Evolutionary conservation across 768 basidiomycete genomes (phyloP), one percentile per base, ranked within the genome.

Genomic region (Pleurotus djamor): DNA sequence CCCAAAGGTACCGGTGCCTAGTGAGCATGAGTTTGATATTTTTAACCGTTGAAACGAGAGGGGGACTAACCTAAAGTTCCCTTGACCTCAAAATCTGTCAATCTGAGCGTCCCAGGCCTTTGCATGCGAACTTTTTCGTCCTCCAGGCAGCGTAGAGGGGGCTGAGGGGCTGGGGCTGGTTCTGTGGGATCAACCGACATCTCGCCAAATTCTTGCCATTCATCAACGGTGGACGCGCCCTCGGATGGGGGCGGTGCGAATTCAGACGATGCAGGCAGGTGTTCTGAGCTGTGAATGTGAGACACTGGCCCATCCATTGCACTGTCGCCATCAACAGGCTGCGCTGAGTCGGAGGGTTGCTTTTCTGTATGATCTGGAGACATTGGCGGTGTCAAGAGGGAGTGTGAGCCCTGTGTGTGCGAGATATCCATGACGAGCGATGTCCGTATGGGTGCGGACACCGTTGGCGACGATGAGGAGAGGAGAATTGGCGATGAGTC

Each of bases 1-100:
- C 50, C 87, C 97, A 74, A 99, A 99, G 0, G 97, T 99, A 2
- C 97, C 97, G 0, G 96, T 96, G 32, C 97, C 96, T 93, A 61
- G 45, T 60, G 21, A 51, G 51, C 50, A 9, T 61, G 36, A 59
- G 57, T 28, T 28, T 28, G 47, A n/a, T 35, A 60, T 33, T 52
- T 32, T 34, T 35, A 21, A 38, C 45, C 48, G 56, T 36, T 55
- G 52, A 36, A 41, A 38, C 56, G 57, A 12, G 2, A 34, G 41
- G n/a, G 57, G 32, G 17, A 71, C 81, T 56, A 65, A 91, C 91
- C 91, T 57, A 92, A 69, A 4, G 91, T 87, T 10, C 91, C 89
- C 66, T 86, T 83, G 56, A 92, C 87, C 70, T 93, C 89, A 63
- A 94, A 93, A 69, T 92, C 90, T 4, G 86, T 86, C 54, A 94